These are phyloP conservation scores for Clavispora carvajalis DNA, from an alignment of 805 yeast species.

Conservation along the genomic window DNA sequence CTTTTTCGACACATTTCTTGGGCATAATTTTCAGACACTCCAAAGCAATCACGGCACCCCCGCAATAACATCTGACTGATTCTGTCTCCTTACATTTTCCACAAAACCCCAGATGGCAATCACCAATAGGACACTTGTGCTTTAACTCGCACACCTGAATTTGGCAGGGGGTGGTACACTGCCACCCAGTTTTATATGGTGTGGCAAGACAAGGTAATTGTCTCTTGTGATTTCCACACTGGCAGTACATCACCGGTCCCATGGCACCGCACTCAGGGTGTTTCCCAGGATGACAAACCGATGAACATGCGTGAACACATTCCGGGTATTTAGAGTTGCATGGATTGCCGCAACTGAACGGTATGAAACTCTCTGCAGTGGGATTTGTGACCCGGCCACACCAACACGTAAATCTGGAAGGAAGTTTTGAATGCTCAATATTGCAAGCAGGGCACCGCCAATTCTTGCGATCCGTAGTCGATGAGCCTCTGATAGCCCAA, in stretches of 20 bases:
- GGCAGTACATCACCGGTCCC: slow-evolving; percentile 65
- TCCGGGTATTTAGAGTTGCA: slow-evolving; percentile 52
- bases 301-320: slow-evolving; percentile 72
- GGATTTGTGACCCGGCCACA: slow-evolving; percentile 79
- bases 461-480: slow-evolving; percentile 50
- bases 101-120: slow-evolving; percentile 80
- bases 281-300: slow-evolving; percentile 84
- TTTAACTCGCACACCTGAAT: slow-evolving; percentile 58
- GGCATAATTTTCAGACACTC: slow-evolving; percentile 43
- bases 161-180: slow-evolving; percentile 58
- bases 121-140: slow-evolving; percentile 52
- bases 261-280: slow-evolving; percentile 78
- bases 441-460: slow-evolving; percentile 92
- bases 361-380: slow-evolving; percentile 47
- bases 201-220: slow-evolving; percentile 74
- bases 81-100: slow-evolving; percentile 59
- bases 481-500: slow-evolving; percentile 79
- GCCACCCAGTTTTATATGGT: slow-evolving; percentile 63
- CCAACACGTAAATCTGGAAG: slow-evolving; percentile 73
- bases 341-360: slow-evolving; percentile 87
- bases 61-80: slow-evolving; percentile 68
- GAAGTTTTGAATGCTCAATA: slow-evolving; percentile 43
- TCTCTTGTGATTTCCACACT: slow-evolving; percentile 62
- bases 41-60: slow-evolving; percentile 41
- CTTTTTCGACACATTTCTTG: slow-evolving; percentile 19